Percentiles rank a stretch among this genome's conserved stretches.
Evolutionary conservation across 1,139 yeast genomes (phyloP).

Genomic region (Yamadazyma buinensis): DNA sequence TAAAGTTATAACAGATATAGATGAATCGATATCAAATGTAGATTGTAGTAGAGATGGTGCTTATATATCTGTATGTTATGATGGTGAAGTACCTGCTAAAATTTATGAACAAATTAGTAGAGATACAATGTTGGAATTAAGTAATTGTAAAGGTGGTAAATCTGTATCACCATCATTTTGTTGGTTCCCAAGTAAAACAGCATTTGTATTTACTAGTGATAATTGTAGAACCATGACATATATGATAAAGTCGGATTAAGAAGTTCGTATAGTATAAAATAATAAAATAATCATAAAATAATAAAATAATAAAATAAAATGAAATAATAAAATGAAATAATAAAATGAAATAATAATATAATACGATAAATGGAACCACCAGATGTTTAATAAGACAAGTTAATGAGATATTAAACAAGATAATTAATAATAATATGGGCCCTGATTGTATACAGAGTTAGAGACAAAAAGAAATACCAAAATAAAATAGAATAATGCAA

Average conservation of each 20-base stretch:
- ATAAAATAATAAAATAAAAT: too few relatives aligned
- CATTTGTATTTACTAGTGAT: constrained; percentile 33
- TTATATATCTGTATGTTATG: constrained; percentile 43
- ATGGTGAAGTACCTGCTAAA: constrained; percentile 32
- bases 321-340: too few relatives aligned
- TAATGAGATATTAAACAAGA: too few relatives aligned
- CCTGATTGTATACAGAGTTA: too few relatives aligned
- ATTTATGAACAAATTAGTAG: constrained; percentile 36
- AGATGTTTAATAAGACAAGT: too few relatives aligned
- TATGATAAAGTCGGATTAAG: constrained; percentile 15
- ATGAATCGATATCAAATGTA: constrained; percentile 47
- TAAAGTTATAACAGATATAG: constrained; percentile 42
- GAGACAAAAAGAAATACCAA: too few relatives aligned
- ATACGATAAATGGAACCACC: too few relatives aligned
- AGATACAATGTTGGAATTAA: constrained; percentile 30
- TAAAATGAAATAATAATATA: too few relatives aligned
- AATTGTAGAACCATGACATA: constrained; percentile 29
- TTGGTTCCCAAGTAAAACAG: constrained; percentile 43
- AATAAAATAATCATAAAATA: too few relatives aligned
- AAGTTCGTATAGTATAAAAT: too few relatives aligned
- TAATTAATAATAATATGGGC: too few relatives aligned
- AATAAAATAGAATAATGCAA: too few relatives aligned
- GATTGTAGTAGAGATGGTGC: constrained; percentile 45
- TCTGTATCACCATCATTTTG: constrained; percentile 28
- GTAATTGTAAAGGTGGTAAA: constrained; percentile 34